Evolutionary conservation across 2,329 filamentous ascomycete genomes (phyloP).

Genomic region (Sclerotinia glacialis): DNA sequence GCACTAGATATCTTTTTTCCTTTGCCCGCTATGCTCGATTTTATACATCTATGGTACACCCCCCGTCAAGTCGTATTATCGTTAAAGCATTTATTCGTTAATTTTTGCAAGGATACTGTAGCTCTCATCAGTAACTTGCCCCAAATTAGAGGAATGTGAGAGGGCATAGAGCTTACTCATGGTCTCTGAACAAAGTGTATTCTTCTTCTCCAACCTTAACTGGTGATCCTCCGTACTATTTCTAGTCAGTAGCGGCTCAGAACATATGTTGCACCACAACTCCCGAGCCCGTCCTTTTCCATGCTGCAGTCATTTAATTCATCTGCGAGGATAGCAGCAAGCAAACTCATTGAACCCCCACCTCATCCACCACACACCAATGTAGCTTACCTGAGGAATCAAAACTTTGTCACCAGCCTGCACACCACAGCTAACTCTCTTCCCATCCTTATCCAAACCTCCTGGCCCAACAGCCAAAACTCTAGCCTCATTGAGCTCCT

Average conservation of each 20-base stretch:
- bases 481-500: conserved; percentile 97
- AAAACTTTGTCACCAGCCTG: conserved; percentile 83
- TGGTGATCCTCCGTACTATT: conserved; percentile 84
- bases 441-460: conserved; percentile 80
- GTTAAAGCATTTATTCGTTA: conserved; percentile 71
- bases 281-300: background rate
- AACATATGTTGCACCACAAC: background rate
- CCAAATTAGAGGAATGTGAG: background rate
- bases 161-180: conserved; percentile 72
- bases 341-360: conserved; percentile 1
- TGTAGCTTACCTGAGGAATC: conserved; percentile 77
- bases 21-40: conserved; percentile 31
- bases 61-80: conserved; percentile 12
- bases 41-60: conserved; percentile 36
- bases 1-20: conserved; percentile 18
- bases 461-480: conserved; percentile 94
- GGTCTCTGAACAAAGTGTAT: conserved; percentile 92
- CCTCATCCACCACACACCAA: conserved; percentile 1
- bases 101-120: conserved; percentile 94
- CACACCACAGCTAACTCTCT: conserved; percentile 83
- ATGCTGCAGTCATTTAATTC: conserved; percentile 3
- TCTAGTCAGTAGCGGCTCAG: conserved; percentile 33
- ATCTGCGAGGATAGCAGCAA: conserved; percentile 9
- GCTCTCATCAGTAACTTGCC: conserved; percentile 11
- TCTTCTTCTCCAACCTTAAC: conserved; percentile 98